phyloP scores from a whole-genome alignment of 1,284 basidiomycete species.

The Marasmius sp. region DNA sequence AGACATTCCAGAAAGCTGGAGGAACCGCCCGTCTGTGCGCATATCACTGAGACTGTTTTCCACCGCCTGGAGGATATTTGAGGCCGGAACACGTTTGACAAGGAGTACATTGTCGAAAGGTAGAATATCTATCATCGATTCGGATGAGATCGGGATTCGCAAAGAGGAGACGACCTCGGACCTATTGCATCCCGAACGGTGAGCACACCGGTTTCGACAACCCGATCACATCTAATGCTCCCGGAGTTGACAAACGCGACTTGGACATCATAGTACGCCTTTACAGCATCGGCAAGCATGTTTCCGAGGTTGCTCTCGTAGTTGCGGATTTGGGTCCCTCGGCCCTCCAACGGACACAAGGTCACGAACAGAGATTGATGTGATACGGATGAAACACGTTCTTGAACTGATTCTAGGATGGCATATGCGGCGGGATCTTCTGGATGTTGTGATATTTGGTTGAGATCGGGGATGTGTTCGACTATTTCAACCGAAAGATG shows the following conservation, averaged over 20 bases:
- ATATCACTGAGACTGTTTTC: slow-evolving; percentile 14
- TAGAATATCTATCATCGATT: slow-evolving; percentile 3
- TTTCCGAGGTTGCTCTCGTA: slow-evolving; percentile 13
- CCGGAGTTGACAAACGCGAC: slow-evolving; percentile 9
- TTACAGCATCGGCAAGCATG: slow-evolving; percentile 4
- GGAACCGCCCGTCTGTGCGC: slow-evolving; percentile 16
- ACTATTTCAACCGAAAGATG: background rate
- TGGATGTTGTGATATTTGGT: background rate
- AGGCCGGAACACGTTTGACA: background rate
- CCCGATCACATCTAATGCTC: slow-evolving; percentile 12
- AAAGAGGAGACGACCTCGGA: background rate
- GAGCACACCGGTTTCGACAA: slow-evolving; percentile 2
- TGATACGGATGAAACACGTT: slow-evolving; percentile 3
- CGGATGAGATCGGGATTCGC: background rate
- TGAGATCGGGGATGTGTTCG: background rate
- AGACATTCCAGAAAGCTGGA: slow-evolving; percentile 15
- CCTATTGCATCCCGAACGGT: slow-evolving; percentile 7
- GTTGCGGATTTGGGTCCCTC: background rate
- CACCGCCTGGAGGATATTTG: slow-evolving; percentile 6
- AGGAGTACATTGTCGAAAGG: slow-evolving; percentile 6
- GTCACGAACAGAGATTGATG: slow-evolving; percentile 6
- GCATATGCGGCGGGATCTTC: slow-evolving; percentile 3
- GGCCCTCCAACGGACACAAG: slow-evolving; percentile 8
- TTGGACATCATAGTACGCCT: slow-evolving; percentile 8
- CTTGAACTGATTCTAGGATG: slow-evolving; percentile 4